Percentiles rank a stretch among this genome's conserved stretches.
phyloP scores from a whole-genome alignment of 2,329 filamentous ascomycete genomes.

The Monilinia fructigena region DNA sequence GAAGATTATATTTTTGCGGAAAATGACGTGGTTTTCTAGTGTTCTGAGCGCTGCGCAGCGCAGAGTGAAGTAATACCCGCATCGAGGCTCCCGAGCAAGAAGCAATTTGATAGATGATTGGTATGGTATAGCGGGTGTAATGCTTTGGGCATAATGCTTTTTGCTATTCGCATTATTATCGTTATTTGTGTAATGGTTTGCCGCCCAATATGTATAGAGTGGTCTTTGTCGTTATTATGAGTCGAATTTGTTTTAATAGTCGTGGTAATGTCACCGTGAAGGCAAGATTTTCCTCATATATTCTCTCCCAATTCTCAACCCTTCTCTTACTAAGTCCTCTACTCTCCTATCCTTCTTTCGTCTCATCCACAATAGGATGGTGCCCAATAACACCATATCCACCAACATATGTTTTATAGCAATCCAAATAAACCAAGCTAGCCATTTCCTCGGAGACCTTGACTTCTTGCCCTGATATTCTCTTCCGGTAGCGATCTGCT shows the following conservation, averaged over 20 bases:
- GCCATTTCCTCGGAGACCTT: slow-evolving; percentile 66
- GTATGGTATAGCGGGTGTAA: neutral
- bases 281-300: slow-evolving; percentile 59
- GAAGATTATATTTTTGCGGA: slow-evolving; percentile 31
- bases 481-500: slow-evolving; percentile 79
- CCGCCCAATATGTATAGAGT: neutral
- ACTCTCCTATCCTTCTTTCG: slow-evolving; percentile 67
- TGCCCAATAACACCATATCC: slow-evolving; percentile 64
- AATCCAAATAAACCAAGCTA: slow-evolving; percentile 68
- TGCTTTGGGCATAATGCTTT: neutral
- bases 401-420: slow-evolving; percentile 70
- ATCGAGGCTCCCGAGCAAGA: neutral
- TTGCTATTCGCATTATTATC: too few relatives aligned
- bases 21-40: slow-evolving; percentile 29
- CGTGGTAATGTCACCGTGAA: slow-evolving; percentile 40
- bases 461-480: slow-evolving; percentile 67
- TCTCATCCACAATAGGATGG: slow-evolving; percentile 71
- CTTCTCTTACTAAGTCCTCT: slow-evolving; percentile 70
- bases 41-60: slow-evolving; percentile 31
- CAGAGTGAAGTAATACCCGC: slow-evolving; percentile 31
- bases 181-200: neutral
- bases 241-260: neutral
- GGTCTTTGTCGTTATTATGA: neutral
- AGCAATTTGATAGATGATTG: neutral
- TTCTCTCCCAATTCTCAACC: slow-evolving; percentile 56